Percentiles rank a stretch among this genome's conserved stretches.
phyloP scores from a whole-genome alignment of 192 early-diverging fungal genomes.

The Podila horticola region DNA sequence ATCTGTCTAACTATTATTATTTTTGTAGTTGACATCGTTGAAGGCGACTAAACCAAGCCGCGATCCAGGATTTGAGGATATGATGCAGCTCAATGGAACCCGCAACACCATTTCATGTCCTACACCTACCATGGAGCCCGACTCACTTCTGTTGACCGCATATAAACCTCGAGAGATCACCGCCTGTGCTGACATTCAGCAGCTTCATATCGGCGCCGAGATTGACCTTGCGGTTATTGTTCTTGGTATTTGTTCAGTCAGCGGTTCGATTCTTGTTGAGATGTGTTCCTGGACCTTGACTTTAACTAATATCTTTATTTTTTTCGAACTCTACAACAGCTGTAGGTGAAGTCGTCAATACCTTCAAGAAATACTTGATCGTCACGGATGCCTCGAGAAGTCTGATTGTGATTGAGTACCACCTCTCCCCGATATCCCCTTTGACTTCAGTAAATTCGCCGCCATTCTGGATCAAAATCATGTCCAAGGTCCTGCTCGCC shows the following conservation, averaged over 20 bases:
- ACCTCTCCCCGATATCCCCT: background rate
- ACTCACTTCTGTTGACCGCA: constrained; percentile 20
- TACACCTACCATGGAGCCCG: constrained; percentile 25
- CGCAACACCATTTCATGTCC: constrained; percentile 12
- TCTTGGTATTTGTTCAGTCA: constrained; percentile 23
- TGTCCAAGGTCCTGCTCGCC: constrained; percentile 11
- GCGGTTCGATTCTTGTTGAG: background rate
- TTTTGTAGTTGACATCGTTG: constrained; percentile 24
- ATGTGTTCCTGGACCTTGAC: background rate
- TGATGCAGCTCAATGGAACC: constrained; percentile 26
- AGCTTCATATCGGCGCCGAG: constrained; percentile 27
- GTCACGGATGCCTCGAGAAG: constrained; percentile 26
- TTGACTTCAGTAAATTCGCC: background rate
- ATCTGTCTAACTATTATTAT: background rate
- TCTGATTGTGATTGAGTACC: constrained; percentile 27
- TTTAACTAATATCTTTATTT: too few relatives aligned
- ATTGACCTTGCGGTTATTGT: constrained; percentile 33
- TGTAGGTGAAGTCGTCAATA: background rate
- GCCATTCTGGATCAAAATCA: constrained; percentile 18
- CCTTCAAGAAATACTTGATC: constrained; percentile 25
- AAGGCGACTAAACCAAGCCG: constrained; percentile 37
- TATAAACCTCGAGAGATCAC: constrained; percentile 35
- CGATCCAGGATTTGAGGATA: constrained; percentile 24
- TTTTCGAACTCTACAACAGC: background rate
- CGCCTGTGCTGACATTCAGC: constrained; percentile 16